Evolutionary conservation across 768 basidiomycete species (phyloP), one percentile per base, ranked within the genome.

Genomic region (Mycena chlorophos): DNA sequence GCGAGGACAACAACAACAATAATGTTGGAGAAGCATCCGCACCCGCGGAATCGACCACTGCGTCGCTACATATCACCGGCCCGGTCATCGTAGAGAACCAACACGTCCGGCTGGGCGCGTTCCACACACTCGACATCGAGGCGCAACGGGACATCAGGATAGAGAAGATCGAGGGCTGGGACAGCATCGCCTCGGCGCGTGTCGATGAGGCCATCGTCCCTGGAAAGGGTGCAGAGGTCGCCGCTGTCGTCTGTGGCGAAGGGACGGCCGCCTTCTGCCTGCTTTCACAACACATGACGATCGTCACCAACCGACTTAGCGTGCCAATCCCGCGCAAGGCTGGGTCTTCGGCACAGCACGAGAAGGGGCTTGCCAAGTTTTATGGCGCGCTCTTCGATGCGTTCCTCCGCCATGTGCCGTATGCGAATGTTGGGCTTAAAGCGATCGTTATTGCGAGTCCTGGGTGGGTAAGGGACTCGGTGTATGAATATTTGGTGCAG

Each of bases 371-470:
- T 68, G 66, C 76, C 16, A 89, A 81, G 58, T 99, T 95, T 73
- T 89, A 94, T 66, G 76, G 80, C n/a, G 83, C 86, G 13, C 72
- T 98, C 2, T 98, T 91, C 66, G 84, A 93, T 23, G 84, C 91
- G 0, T 91, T 98, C 63, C 69, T 93, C 4, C 83, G 96, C 17
- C 93, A 98, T 68, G 89, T 99, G 60, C 95, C 97, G 3, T 97
- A 86, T 64, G 74, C 81, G 20, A 85, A 80, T 58, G 79, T 78
- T 1, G 78, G 80, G 28, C 76, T 98, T 39, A 88, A 88, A 40
- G 96, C 90, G 2, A 91, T 99, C 65, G 91, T 99, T 45, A 89
- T 99, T 65, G 97, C 97, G 4, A 94, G 91, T 62, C 97, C 97
- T 6, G 97, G 97, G 0, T 99, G 98, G 87, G 88, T 94, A 5